These are phyloP conservation scores for Rhodotorula sp. DNA, from an alignment of 1,284 basidiomycete species.

Conservation along the genomic window DNA sequence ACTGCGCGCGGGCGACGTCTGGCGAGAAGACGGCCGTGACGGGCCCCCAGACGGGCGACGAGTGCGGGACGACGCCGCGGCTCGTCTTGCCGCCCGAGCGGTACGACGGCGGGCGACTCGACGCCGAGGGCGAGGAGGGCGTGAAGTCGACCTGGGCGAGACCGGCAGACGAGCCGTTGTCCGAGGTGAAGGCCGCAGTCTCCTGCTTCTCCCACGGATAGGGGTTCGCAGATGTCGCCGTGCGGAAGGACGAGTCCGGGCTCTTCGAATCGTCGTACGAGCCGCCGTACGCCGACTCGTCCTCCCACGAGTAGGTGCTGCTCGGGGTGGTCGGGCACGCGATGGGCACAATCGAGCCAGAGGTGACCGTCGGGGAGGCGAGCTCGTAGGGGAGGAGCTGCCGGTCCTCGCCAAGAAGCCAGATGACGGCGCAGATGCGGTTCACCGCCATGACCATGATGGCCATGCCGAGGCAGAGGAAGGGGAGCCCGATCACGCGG, in stretches of 20 bases:
- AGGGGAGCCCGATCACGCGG: constrained; percentile 36
- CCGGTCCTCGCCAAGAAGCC: constrained; percentile 40
- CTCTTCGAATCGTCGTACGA: constrained; percentile 22
- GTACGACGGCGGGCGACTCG: constrained; percentile 33
- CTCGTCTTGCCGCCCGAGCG: constrained; percentile 12
- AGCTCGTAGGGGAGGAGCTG: constrained; percentile 37
- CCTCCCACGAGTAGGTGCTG: constrained; percentile 25
- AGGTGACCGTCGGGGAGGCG: constrained; percentile 32
- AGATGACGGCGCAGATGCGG: constrained; percentile 38
- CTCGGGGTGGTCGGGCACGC: constrained; percentile 29
- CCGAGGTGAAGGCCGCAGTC: no score
- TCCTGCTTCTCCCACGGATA: constrained; percentile 42
- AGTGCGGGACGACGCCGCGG: constrained; percentile 16
- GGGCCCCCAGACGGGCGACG: constrained; percentile 33
- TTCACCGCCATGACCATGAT: constrained; percentile 42
- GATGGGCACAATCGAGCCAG: constrained; percentile 34
- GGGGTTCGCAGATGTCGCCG: constrained; percentile 29
- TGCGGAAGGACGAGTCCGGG: constrained; percentile 32
- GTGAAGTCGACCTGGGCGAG: constrained; percentile 18
- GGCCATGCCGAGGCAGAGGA: constrained; percentile 36
- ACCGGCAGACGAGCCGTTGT: not conserved
- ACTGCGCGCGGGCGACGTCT: constrained; percentile 38
- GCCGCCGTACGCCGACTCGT: constrained; percentile 27
- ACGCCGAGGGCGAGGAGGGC: not conserved
- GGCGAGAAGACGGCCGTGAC: constrained; percentile 35